Percentiles rank a stretch among this genome's conserved stretches.
Conservation (phyloP, 2,329 filamentous ascomycete species). For the Amphichorda felina region DNA sequence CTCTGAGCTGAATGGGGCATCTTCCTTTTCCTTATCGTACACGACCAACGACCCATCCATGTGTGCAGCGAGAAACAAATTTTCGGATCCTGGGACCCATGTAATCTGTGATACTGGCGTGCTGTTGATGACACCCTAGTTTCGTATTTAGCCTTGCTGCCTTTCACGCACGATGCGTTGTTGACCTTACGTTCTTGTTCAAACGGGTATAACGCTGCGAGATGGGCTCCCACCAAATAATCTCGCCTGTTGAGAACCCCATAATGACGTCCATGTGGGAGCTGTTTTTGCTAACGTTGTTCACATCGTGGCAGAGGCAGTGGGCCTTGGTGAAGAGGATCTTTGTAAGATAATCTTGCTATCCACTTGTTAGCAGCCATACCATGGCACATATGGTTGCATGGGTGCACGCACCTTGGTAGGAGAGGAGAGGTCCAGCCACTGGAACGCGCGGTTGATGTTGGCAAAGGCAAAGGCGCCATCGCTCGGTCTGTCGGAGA, state of each 20-base stretch:
- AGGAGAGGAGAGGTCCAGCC: conserved; percentile 76
- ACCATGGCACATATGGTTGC: background rate
- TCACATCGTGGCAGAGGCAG: conserved; percentile 88
- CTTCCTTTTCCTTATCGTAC: conserved; percentile 96
- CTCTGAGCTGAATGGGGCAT: conserved; percentile 66
- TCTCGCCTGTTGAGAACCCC: conserved; percentile 92
- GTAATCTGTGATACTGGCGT: conserved; percentile 77
- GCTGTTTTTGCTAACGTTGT: conserved; percentile 64
- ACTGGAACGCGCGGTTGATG: conserved; percentile 89
- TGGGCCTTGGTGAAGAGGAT: conserved; percentile 96
- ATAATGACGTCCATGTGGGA: conserved; percentile 84
- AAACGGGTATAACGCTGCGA: conserved; percentile 90
- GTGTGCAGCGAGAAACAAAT: conserved; percentile 81
- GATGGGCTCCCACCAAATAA: conserved; percentile 97
- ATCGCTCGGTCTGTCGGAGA: conserved; percentile 66
- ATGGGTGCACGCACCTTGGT: conserved; percentile 41
- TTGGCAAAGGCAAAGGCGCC: conserved; percentile 90
- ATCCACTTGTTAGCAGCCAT: conserved; percentile 4
- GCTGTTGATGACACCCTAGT: conserved; percentile 73
- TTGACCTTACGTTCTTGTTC: conserved; percentile 89
- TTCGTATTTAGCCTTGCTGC: too few relatives aligned
- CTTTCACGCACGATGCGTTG: too few relatives aligned
- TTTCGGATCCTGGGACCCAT: conserved; percentile 93
- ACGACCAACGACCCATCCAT: conserved; percentile 85
- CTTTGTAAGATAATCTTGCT: conserved; percentile 87